These are phyloP conservation scores for Saussurea involucrata DNA, from an alignment of 129 eudicot species.

Conservation along the genomic window DNA sequence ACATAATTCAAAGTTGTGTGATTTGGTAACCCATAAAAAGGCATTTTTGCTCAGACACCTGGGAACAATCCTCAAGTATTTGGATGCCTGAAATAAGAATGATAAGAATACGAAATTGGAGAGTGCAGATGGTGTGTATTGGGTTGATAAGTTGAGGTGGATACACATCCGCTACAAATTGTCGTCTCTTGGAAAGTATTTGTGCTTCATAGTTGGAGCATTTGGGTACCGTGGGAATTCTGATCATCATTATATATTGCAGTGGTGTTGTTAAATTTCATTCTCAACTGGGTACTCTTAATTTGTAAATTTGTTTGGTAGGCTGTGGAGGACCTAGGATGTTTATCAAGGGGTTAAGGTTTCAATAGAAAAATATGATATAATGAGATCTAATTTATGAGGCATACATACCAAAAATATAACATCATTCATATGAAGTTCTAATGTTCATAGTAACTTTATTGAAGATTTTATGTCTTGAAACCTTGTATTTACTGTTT, in stretches of 20 bases:
- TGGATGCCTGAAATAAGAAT: background rate
- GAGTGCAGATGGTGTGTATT: background rate
- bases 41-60: background rate
- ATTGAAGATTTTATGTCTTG: background rate
- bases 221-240: constrained; percentile 5
- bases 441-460: background rate
- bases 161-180: background rate
- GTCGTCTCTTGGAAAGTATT: background rate
- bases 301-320: background rate
- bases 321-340: background rate
- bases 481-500: background rate
- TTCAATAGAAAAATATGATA: background rate
- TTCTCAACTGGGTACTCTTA: background rate
- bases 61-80: background rate
- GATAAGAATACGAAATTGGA: background rate
- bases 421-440: background rate
- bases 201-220: background rate
- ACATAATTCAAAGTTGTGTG: background rate
- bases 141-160: background rate
- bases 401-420: background rate
- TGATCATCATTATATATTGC: constrained; percentile 1
- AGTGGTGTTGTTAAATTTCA: background rate
- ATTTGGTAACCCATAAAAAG: background rate
- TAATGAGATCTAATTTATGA: background rate
- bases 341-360: background rate